phyloP scores from a whole-genome alignment of 352 stramenopile genomes.

The Globisporangium nunn region DNA sequence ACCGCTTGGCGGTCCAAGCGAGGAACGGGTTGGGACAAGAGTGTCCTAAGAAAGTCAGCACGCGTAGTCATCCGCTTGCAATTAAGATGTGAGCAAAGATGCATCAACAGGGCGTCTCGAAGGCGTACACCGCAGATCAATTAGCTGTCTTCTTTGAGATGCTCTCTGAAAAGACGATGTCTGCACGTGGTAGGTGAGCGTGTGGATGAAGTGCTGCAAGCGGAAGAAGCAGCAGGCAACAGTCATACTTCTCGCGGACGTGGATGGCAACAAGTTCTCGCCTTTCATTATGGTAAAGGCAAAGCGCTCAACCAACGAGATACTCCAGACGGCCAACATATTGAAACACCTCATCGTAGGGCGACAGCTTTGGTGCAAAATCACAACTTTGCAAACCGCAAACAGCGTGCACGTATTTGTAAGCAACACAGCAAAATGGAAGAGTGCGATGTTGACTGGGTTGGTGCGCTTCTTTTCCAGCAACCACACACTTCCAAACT shows the following conservation, averaged over 20 bases:
- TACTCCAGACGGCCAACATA: too few relatives aligned
- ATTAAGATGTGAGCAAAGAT: conserved; percentile 6
- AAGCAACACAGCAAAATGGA: too few relatives aligned
- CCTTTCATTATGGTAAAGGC: background rate
- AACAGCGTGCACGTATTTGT: too few relatives aligned
- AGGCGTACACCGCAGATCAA: conserved; percentile 23
- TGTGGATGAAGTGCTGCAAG: background rate
- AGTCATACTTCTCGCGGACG: background rate
- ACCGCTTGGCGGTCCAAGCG: conserved; percentile 12
- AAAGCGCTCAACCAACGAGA: background rate
- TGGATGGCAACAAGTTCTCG: background rate
- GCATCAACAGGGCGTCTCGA: conserved; percentile 6
- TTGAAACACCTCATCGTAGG: too few relatives aligned
- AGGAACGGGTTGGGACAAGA: conserved; percentile 12
- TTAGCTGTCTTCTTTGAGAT: conserved; percentile 26
- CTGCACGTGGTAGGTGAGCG: background rate
- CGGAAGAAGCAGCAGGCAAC: background rate
- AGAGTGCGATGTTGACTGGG: too few relatives aligned
- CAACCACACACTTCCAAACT: too few relatives aligned
- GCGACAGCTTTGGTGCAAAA: too few relatives aligned
- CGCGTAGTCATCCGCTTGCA: background rate
- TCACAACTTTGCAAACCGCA: too few relatives aligned
- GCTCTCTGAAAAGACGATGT: conserved; percentile 20
- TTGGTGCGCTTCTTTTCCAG: too few relatives aligned
- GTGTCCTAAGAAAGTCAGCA: conserved; percentile 3